Percentiles rank a stretch among this genome's conserved stretches.
Conservation (phyloP, 768 basidiomycete species). For the Arthromyces matolae region DNA sequence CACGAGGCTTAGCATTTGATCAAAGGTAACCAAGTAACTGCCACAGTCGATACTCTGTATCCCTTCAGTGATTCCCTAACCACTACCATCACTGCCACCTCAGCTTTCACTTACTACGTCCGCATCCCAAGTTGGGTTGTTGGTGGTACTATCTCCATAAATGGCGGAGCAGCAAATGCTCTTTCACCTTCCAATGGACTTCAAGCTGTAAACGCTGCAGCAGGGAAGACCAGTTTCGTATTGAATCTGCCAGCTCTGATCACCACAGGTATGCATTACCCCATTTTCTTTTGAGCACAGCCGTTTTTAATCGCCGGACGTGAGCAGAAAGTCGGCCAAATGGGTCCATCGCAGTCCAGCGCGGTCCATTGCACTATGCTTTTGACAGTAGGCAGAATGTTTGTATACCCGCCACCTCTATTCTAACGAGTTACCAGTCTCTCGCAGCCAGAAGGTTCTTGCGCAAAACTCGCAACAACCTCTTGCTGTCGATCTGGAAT, state of each 20-base stretch:
- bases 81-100: slow-evolving; percentile 37
- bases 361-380: slow-evolving; percentile 53
- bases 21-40: slow-evolving; percentile 37
- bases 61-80: slow-evolving; percentile 45
- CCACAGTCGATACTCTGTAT: slow-evolving; percentile 42
- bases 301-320: background rate
- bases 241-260: slow-evolving; percentile 46
- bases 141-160: slow-evolving; percentile 40
- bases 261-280: slow-evolving; percentile 33
- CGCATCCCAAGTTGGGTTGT: slow-evolving; percentile 48
- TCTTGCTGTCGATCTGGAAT: slow-evolving; percentile 46
- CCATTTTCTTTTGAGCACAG: background rate
- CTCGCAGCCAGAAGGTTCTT: slow-evolving; percentile 36
- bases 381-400: slow-evolving; percentile 45
- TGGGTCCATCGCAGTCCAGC: slow-evolving; percentile 49
- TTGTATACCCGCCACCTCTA: background rate
- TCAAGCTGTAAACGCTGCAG: slow-evolving; percentile 34
- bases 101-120: slow-evolving; percentile 40
- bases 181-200: slow-evolving; percentile 42
- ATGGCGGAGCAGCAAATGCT: slow-evolving; percentile 32
- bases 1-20: background rate
- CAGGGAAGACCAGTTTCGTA: slow-evolving; percentile 42
- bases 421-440: slow-evolving; percentile 19
- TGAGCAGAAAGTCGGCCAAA: slow-evolving; percentile 45
- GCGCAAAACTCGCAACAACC: slow-evolving; percentile 39